Evolutionary conservation across 2,329 filamentous ascomycete genomes (phyloP).

Genomic region (Capronia epimyces): DNA sequence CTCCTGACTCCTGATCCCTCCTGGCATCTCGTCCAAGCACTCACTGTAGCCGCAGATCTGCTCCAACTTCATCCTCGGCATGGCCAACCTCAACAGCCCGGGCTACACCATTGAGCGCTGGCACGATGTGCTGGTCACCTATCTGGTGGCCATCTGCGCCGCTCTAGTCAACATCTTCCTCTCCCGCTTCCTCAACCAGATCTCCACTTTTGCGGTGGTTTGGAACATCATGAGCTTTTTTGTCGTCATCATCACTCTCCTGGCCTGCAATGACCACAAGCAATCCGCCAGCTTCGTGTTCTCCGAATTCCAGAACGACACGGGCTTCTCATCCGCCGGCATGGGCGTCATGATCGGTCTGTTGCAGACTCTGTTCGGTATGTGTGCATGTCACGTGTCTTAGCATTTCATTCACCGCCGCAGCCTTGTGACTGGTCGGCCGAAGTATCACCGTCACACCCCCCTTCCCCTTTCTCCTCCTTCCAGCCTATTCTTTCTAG

Average conservation of each 20-base stretch:
- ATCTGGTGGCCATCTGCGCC: constrained; percentile 44
- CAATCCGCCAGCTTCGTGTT: constrained; percentile 53
- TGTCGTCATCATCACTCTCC: constrained; percentile 48
- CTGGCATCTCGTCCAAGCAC: no score
- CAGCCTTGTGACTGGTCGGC: no score
- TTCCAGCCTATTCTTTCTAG: constrained; percentile 30
- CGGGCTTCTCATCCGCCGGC: constrained; percentile 46
- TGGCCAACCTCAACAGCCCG: constrained; percentile 49
- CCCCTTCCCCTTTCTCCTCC: constrained; percentile 29
- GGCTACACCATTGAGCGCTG: constrained; percentile 51
- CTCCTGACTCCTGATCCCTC: constrained; percentile 44
- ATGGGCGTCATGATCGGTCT: constrained; percentile 52
- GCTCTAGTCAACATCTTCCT: constrained; percentile 48
- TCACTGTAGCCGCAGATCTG: no score
- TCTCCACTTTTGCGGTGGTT: constrained; percentile 37
- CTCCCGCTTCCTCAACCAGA: constrained; percentile 47
- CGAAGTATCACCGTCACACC: background rate
- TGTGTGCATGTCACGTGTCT: constrained; percentile 15
- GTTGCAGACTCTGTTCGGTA: constrained; percentile 41
- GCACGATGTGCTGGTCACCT: constrained; percentile 52
- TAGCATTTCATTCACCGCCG: no score
- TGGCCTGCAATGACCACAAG: constrained; percentile 51
- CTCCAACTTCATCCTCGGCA: constrained; percentile 53
- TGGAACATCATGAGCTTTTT: constrained; percentile 53
- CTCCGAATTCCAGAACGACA: constrained; percentile 46